Conservation (phyloP, 345 rosid genomes). For the Odontarrhena argentea region DNA sequence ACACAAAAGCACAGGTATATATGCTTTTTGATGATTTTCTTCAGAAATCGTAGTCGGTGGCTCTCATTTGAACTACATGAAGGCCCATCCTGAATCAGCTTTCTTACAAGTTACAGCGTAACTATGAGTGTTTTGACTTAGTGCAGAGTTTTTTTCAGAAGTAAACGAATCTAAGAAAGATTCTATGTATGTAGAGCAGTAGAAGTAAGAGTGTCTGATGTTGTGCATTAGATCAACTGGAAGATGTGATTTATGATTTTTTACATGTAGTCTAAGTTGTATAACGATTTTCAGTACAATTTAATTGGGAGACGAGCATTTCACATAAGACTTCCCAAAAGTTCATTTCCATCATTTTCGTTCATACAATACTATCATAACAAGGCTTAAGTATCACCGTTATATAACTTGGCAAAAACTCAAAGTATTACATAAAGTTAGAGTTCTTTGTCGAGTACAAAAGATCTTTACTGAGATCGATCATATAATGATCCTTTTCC, state of each 20-base stretch:
- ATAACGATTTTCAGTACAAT: background rate
- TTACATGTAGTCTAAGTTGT: slow-evolving; percentile 7
- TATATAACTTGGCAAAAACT: slow-evolving; percentile 2
- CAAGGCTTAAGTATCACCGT: background rate
- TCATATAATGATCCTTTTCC: background rate
- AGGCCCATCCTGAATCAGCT: slow-evolving; percentile 1
- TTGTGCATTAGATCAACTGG: background rate
- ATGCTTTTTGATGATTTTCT: slow-evolving; percentile 12
- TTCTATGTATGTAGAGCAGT: slow-evolving; percentile 1
- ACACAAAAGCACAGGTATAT: slow-evolving; percentile 10
- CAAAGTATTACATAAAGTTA: slow-evolving; percentile 1
- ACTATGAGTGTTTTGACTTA: slow-evolving; percentile 21
- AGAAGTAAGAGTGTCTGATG: slow-evolving; percentile 1
- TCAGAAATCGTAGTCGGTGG: slow-evolving; percentile 1
- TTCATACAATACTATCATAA: background rate
- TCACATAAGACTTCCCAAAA: background rate
- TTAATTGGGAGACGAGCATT: slow-evolving; percentile 6
- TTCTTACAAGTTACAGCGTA: slow-evolving; percentile 15
- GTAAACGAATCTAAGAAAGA: slow-evolving; percentile 14
- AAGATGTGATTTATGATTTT: background rate
- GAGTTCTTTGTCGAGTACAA: background rate
- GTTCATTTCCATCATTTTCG: background rate
- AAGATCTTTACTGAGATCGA: background rate
- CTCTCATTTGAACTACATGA: background rate
- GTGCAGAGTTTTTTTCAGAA: background rate